Percentiles rank a stretch among this genome's conserved stretches.
phyloP scores from a whole-genome alignment of 441 rosid genomes.

The Gossypium trilobum region DNA sequence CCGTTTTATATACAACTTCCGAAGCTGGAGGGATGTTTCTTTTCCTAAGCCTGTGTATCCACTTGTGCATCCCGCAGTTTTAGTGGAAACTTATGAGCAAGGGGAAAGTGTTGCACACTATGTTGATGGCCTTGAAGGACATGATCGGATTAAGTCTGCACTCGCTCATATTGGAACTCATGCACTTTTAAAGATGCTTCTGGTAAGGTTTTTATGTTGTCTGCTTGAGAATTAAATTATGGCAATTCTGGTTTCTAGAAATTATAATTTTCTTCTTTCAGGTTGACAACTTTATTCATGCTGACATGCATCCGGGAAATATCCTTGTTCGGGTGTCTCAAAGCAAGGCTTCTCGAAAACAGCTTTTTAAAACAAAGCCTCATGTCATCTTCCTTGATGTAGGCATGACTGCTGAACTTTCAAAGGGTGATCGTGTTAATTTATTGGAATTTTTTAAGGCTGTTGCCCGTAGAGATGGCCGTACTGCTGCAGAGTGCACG shows the following conservation, averaged over 20 bases:
- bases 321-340: slow-evolving; percentile 76
- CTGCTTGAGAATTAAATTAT: not conserved
- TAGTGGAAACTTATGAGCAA: slow-evolving; percentile 92
- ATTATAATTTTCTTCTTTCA: slow-evolving; percentile 29
- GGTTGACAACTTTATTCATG: slow-evolving; percentile 99
- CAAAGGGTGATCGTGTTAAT: slow-evolving; percentile 72
- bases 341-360: slow-evolving; percentile 54
- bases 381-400: slow-evolving; percentile 97
- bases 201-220: slow-evolving; percentile 34
- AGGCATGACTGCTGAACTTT: slow-evolving; percentile 99
- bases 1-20: slow-evolving; percentile 88
- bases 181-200: slow-evolving; percentile 96
- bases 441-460: slow-evolving; percentile 88
- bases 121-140: slow-evolving; percentile 77
- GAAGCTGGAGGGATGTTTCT: slow-evolving; percentile 94
- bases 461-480: slow-evolving; percentile 87
- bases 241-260: not conserved
- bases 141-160: slow-evolving; percentile 60
- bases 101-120: slow-evolving; percentile 84
- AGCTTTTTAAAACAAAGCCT: slow-evolving; percentile 75
- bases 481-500: slow-evolving; percentile 76
- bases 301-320: slow-evolving; percentile 99
- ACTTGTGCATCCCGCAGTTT: slow-evolving; percentile 96
- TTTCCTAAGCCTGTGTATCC: slow-evolving; percentile 98
- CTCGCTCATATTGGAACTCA: slow-evolving; percentile 98